These are phyloP conservation scores for Solanum neorickii DNA, from an alignment of 257 asterid species.

Conservation along the genomic window DNA sequence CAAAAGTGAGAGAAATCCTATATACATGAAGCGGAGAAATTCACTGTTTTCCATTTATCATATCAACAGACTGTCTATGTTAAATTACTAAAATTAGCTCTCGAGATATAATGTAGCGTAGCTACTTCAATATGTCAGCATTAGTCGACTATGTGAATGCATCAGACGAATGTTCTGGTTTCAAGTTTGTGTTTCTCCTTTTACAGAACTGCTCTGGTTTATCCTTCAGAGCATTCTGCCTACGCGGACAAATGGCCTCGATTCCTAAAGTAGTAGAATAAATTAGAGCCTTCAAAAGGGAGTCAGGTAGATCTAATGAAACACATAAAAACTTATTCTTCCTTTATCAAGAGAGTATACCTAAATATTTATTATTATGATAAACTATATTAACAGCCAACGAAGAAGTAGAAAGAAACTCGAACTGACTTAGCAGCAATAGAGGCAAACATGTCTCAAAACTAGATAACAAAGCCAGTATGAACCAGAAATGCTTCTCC, in stretches of 20 bases:
- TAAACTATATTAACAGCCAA: background rate
- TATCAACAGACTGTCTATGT: background rate
- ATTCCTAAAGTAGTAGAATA: background rate
- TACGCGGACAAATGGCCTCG: background rate
- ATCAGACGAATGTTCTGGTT: background rate
- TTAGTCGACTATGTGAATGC: background rate
- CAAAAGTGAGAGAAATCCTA: too few species aligned
- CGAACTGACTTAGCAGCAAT: background rate
- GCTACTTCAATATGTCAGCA: background rate
- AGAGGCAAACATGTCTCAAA: constrained; percentile 12
- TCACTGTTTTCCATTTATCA: too few species aligned
- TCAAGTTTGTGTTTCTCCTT: background rate
- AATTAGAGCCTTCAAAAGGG: background rate
- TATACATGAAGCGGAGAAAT: too few species aligned
- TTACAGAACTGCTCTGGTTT: background rate
- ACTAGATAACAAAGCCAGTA: constrained; percentile 66
- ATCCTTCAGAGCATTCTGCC: background rate
- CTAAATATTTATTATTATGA: too few species aligned
- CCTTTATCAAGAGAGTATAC: too few species aligned
- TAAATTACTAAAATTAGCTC: background rate
- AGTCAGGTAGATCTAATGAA: background rate
- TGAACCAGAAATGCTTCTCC: constrained; percentile 87
- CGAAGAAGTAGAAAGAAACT: background rate
- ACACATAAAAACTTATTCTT: background rate
- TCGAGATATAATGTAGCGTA: background rate